Conservation (phyloP, 306 rosid species). For the Trichosanthes cucumerina region DNA sequence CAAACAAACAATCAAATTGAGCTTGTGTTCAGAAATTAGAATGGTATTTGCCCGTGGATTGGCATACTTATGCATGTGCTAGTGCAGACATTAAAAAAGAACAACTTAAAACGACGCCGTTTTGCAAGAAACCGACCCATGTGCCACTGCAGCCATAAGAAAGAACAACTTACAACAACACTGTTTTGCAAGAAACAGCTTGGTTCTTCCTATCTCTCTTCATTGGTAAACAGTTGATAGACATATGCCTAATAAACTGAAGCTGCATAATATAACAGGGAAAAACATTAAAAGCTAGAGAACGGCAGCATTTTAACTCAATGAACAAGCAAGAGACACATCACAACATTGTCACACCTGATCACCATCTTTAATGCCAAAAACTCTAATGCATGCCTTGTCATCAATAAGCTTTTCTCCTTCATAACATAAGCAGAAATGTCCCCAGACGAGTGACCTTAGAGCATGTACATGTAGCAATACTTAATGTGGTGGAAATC, state of each 20-base stretch:
- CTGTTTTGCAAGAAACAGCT: conserved; percentile 13
- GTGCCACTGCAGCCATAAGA: background rate
- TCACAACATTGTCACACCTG: conserved; percentile 21
- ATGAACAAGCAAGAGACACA: background rate
- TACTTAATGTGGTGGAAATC: background rate
- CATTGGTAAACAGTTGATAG: conserved; percentile 28
- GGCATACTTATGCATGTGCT: background rate
- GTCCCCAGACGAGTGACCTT: conserved; percentile 47
- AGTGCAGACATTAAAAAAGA: background rate
- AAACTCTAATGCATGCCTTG: conserved; percentile 15
- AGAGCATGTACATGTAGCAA: background rate
- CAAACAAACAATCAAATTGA: background rate
- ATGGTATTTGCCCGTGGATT: background rate
- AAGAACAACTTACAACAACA: conserved; percentile 14
- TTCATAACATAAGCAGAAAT: conserved; percentile 39
- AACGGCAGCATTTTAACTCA: background rate
- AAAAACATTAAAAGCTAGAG: background rate
- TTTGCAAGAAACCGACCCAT: conserved; percentile 5
- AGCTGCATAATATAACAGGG: conserved; percentile 25
- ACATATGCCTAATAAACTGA: conserved; percentile 38
- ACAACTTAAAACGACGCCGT: conserved; percentile 6
- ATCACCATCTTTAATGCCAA: conserved; percentile 46
- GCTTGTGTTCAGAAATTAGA: background rate
- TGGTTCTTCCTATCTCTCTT: conserved; percentile 19
- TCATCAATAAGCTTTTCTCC: conserved; percentile 36